These are phyloP conservation scores for Malassezia brasiliensis DNA, from an alignment of 1,284 basidiomycete genomes.

Conservation along the genomic window DNA sequence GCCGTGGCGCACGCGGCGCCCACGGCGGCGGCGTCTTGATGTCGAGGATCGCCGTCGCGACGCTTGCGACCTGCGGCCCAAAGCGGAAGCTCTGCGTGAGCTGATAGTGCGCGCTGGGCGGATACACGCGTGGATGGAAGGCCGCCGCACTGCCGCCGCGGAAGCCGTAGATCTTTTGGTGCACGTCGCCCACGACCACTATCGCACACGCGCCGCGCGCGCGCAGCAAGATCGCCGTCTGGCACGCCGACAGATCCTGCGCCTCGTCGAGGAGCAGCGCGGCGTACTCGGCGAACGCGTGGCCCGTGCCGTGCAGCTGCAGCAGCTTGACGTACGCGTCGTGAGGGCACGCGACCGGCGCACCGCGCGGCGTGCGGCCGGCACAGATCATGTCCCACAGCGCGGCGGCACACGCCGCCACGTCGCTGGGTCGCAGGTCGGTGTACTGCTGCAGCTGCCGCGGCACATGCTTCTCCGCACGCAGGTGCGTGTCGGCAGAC, in stretches of 20 bases:
- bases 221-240: constrained; percentile 30
- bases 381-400: constrained; percentile 31
- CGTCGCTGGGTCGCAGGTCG: constrained; percentile 23
- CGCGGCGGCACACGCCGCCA: constrained; percentile 23
- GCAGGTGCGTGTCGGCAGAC: constrained; percentile 26
- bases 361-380: constrained; percentile 19
- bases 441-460: constrained; percentile 25
- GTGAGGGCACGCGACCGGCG: constrained; percentile 31
- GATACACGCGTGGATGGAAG: constrained; percentile 34
- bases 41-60: constrained; percentile 29
- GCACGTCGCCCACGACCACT: constrained; percentile 38
- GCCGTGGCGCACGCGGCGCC: constrained; percentile 19
- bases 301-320: constrained; percentile 26
- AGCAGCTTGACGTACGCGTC: constrained; percentile 42
- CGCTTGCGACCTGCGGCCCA: constrained; percentile 27
- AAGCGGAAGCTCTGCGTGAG: constrained; percentile 42
- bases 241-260: constrained; percentile 39
- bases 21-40: constrained; percentile 31
- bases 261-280: constrained; percentile 39
- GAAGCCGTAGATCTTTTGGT: constrained; percentile 45
- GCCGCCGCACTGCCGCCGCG: constrained; percentile 35
- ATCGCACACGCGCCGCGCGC: constrained; percentile 33
- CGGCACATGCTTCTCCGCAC: constrained; percentile 28
- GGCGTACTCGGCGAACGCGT: constrained; percentile 28
- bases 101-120: constrained; percentile 25